Evolutionary conservation across 2,329 filamentous ascomycete genomes (phyloP).

Genomic region (Leptographium lundbergii): DNA sequence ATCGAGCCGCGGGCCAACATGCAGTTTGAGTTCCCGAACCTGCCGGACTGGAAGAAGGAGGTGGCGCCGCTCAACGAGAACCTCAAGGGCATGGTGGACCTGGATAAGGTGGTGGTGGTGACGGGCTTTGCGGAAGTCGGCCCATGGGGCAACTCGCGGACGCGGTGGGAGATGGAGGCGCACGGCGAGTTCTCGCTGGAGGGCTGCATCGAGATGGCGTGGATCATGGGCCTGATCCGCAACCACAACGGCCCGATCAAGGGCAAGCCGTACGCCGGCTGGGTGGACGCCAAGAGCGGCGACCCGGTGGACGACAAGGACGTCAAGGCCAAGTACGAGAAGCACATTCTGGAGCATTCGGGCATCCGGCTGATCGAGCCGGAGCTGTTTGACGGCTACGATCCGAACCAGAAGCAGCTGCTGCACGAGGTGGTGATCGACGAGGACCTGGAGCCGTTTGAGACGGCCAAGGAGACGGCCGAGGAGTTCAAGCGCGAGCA

Average conservation of each 20-base stretch:
- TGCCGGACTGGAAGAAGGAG: slow-evolving; percentile 86
- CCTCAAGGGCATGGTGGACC: slow-evolving; percentile 95
- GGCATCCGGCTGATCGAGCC: slow-evolving; percentile 97
- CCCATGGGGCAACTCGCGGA: slow-evolving; percentile 96
- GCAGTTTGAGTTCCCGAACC: slow-evolving; percentile 86
- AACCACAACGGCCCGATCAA: slow-evolving; percentile 96
- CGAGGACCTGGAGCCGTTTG: slow-evolving; percentile 93
- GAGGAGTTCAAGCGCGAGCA: slow-evolving; percentile 96
- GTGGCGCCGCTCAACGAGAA: slow-evolving; percentile 77
- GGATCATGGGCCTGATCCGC: slow-evolving; percentile 99
- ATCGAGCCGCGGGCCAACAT: slow-evolving; percentile 93
- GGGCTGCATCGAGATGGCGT: slow-evolving; percentile 97
- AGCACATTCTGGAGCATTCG: slow-evolving; percentile 87
- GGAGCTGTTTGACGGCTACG: slow-evolving; percentile 91
- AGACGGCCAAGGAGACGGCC: slow-evolving; percentile 92
- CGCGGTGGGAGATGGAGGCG: slow-evolving; percentile 98
- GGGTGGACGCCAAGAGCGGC: slow-evolving; percentile 87
- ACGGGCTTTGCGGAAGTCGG: slow-evolving; percentile 94
- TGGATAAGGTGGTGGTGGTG: slow-evolving; percentile 95
- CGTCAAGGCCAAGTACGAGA: slow-evolving; percentile 94
- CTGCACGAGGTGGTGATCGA: slow-evolving; percentile 96
- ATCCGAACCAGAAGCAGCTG: slow-evolving; percentile 96
- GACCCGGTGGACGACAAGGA: slow-evolving; percentile 98
- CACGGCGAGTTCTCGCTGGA: slow-evolving; percentile 94
- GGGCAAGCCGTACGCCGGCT: slow-evolving; percentile 91